Evolutionary conservation across 768 basidiomycete species (phyloP).

Genomic region (Boletales sp.): DNA sequence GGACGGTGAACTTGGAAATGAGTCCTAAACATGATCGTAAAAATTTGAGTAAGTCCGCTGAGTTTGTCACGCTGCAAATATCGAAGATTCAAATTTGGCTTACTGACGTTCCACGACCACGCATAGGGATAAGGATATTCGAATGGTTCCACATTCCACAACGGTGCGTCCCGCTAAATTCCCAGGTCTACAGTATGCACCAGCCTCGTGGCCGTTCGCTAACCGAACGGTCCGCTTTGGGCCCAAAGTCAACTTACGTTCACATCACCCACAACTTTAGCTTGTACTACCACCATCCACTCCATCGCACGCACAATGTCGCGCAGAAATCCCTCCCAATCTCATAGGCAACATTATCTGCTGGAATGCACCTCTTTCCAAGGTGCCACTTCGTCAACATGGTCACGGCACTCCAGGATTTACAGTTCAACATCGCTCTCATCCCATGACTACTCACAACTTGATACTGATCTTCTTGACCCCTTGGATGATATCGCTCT

Average conservation of each 20-base stretch:
- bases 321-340: slow-evolving; percentile 11
- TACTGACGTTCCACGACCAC: too few relatives aligned
- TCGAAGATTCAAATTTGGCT: too few relatives aligned
- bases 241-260: slow-evolving; percentile 27
- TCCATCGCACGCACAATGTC: slow-evolving; percentile 14
- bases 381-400: slow-evolving; percentile 5
- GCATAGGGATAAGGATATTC: too few relatives aligned
- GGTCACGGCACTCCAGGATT: slow-evolving; percentile 2
- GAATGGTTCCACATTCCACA: too few relatives aligned
- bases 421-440: slow-evolving; percentile 13
- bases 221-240: slow-evolving; percentile 8
- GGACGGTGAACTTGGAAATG: not conserved
- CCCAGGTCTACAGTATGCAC: slow-evolving; percentile 8
- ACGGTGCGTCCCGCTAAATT: not conserved
- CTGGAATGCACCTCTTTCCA: not conserved
- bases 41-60: too few relatives aligned
- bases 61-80: too few relatives aligned
- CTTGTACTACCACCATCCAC: slow-evolving; percentile 22
- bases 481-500: slow-evolving; percentile 9
- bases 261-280: slow-evolving; percentile 11
- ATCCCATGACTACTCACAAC: slow-evolving; percentile 1
- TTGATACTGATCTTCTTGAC: slow-evolving; percentile 2
- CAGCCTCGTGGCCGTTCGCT: too few relatives aligned
- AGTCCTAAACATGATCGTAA: slow-evolving; percentile 8
- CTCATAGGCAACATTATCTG: slow-evolving; percentile 1